Evolutionary conservation across 1,139 yeast species (phyloP).

Genomic region (Tardiomyces depauwii): DNA sequence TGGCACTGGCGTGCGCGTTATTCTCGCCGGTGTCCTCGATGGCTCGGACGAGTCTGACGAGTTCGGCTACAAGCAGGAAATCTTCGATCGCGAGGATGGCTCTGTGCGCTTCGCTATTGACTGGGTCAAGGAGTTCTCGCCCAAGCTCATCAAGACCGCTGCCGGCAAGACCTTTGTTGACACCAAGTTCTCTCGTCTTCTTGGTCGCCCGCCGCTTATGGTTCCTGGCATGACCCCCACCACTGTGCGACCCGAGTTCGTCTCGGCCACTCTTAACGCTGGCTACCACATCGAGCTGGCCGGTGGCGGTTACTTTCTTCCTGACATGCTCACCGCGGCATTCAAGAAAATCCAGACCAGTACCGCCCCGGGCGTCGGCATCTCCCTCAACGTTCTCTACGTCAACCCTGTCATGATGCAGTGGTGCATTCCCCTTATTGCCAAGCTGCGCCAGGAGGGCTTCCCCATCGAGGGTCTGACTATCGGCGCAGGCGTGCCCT

Average conservation of each 20-base stretch:
- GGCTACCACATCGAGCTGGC: conserved; percentile 97
- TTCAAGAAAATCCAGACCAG: conserved; percentile 47
- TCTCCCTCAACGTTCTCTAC: conserved; percentile 83
- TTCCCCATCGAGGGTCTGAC: conserved; percentile 94
- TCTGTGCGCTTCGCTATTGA: conserved; percentile 74
- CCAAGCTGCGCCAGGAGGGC: conserved; percentile 77
- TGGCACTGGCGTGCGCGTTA: conserved; percentile 94
- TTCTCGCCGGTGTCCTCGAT: conserved; percentile 87
- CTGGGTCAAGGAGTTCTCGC: conserved; percentile 86
- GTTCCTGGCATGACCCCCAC: conserved; percentile 99
- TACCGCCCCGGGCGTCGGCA: conserved; percentile 75
- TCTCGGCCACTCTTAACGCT: conserved; percentile 85
- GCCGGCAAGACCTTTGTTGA: conserved; percentile 67
- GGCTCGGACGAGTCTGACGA: conserved; percentile 57
- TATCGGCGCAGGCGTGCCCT: conserved; percentile 99
- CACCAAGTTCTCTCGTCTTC: conserved; percentile 83
- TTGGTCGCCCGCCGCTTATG: conserved; percentile 94
- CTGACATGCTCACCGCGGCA: conserved; percentile 61
- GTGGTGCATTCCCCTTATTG: conserved; percentile 97
- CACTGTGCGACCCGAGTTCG: conserved; percentile 88
- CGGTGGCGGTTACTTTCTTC: conserved; percentile 94
- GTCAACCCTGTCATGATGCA: conserved; percentile 96
- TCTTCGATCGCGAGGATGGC: conserved; percentile 58
- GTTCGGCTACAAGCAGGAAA: conserved; percentile 90
- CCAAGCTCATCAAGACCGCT: conserved; percentile 65